Evolutionary conservation across 2,329 filamentous ascomycete genomes (phyloP).

Genomic region (Aspergillus phoenicis): DNA sequence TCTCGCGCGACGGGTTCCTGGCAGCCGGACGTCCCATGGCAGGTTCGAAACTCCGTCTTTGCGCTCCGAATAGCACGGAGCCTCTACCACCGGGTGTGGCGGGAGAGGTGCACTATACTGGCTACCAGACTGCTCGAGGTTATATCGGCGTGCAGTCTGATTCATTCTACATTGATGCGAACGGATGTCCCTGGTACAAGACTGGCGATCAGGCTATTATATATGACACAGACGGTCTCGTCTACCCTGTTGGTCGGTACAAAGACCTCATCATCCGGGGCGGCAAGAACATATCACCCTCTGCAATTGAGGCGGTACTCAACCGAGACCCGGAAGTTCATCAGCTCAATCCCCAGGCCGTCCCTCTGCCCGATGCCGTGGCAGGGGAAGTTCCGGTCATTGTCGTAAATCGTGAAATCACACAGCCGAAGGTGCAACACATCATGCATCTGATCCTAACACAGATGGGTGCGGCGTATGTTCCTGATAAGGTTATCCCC

Average conservation of each 20-base stretch:
- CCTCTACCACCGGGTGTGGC: neutral
- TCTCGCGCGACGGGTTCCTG: neutral
- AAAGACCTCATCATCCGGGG: conserved; percentile 10
- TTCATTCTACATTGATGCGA: neutral
- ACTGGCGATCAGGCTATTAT: conserved; percentile 1
- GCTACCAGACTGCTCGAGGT: neutral
- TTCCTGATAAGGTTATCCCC: neutral
- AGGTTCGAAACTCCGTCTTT: neutral
- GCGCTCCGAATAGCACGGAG: neutral
- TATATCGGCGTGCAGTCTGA: neutral
- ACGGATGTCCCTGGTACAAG: neutral
- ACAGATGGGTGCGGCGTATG: neutral
- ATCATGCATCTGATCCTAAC: neutral
- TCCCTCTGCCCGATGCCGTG: neutral
- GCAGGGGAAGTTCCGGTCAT: conserved; percentile 4
- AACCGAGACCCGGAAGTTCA: neutral
- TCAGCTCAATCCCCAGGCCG: neutral
- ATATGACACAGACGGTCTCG: neutral
- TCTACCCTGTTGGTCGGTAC: conserved; percentile 1
- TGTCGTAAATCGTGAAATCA: neutral
- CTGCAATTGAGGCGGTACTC: neutral
- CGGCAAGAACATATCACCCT: conserved; percentile 3
- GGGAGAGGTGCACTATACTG: conserved; percentile 3
- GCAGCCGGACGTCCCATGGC: neutral
- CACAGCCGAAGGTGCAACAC: neutral